phyloP scores from a whole-genome alignment of 768 basidiomycete genomes.

The Cyclocybe aegerita region DNA sequence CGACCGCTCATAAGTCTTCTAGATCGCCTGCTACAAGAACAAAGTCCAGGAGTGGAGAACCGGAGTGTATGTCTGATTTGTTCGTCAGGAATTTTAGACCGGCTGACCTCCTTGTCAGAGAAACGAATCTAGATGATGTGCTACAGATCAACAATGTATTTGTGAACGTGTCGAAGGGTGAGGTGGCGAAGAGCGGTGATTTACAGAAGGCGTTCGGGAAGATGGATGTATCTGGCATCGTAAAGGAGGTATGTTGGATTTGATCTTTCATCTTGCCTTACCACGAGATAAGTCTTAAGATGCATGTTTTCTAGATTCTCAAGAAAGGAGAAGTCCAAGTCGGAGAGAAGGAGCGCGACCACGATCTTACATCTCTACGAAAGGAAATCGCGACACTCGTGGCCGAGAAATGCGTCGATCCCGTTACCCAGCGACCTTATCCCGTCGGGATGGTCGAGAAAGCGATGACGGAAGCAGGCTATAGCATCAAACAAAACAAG shows the following conservation, averaged over 20 bases:
- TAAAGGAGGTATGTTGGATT: conserved; percentile 65
- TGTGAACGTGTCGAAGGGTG: conserved; percentile 94
- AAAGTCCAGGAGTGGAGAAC: conserved; percentile 97
- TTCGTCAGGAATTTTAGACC: neutral
- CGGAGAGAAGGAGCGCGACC: conserved; percentile 94
- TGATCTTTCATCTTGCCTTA: no score
- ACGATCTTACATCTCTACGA: conserved; percentile 79
- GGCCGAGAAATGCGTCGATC: conserved; percentile 95
- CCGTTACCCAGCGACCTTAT: conserved; percentile 84
- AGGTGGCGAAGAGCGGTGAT: conserved; percentile 85
- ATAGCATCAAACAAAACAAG: conserved; percentile 86
- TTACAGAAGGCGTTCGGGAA: conserved; percentile 92
- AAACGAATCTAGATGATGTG: conserved; percentile 93
- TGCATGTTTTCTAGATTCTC: conserved; percentile 59
- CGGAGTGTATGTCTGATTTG: conserved; percentile 66
- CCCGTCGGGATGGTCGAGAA: conserved; percentile 97
- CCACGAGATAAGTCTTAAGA: neutral
- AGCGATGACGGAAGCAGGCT: conserved; percentile 94
- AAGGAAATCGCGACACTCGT: conserved; percentile 92
- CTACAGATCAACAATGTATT: conserved; percentile 97
- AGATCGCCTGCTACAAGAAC: conserved; percentile 99
- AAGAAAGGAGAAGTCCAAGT: conserved; percentile 97
- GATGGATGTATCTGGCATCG: conserved; percentile 64
- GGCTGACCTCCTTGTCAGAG: conserved; percentile 42
- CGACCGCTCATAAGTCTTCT: conserved; percentile 4